Evolutionary conservation across 1,284 basidiomycete species (phyloP).

Genomic region (Porodaedalea pini): DNA sequence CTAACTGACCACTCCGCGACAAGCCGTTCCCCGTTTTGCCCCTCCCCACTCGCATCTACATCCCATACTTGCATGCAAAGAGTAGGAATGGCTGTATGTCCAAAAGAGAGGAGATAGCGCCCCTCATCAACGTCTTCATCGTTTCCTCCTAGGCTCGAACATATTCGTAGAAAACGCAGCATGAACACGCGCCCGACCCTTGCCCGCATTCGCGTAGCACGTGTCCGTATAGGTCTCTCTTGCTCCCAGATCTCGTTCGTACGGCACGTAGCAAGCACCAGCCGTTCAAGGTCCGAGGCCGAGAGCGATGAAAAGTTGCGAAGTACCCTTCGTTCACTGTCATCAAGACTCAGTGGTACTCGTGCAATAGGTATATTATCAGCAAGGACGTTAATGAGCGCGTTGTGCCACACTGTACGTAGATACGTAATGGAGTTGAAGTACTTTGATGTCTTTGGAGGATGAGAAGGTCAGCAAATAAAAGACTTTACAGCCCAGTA

Average conservation of each 20-base stretch:
- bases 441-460: slow-evolving; percentile 44
- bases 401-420: slow-evolving; percentile 48
- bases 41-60: neutral
- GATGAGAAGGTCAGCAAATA: neutral
- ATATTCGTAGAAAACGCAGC: slow-evolving; percentile 40
- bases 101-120: slow-evolving; percentile 15
- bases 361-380: slow-evolving; percentile 47
- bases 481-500: too few species aligned
- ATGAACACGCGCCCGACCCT: slow-evolving; percentile 34
- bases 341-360: neutral
- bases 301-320: slow-evolving; percentile 33
- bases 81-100: neutral
- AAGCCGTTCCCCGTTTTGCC: neutral
- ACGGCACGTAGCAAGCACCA: slow-evolving; percentile 38
- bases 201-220: slow-evolving; percentile 22
- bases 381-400: slow-evolving; percentile 40
- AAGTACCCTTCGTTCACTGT: neutral
- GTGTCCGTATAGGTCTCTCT: slow-evolving; percentile 23
- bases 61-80: slow-evolving; percentile 18
- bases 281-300: slow-evolving; percentile 41
- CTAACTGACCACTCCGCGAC: slow-evolving; percentile 8
- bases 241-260: slow-evolving; percentile 52
- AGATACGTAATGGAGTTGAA: slow-evolving; percentile 41
- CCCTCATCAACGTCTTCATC: slow-evolving; percentile 2
- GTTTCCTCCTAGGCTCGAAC: slow-evolving; percentile 21